A percentile compares a stretch with the other conserved stretches of the same genome.
phyloP scores from a whole-genome alignment of 2,329 filamentous ascomycete species.

The Aotearoamyces nothofagi region DNA sequence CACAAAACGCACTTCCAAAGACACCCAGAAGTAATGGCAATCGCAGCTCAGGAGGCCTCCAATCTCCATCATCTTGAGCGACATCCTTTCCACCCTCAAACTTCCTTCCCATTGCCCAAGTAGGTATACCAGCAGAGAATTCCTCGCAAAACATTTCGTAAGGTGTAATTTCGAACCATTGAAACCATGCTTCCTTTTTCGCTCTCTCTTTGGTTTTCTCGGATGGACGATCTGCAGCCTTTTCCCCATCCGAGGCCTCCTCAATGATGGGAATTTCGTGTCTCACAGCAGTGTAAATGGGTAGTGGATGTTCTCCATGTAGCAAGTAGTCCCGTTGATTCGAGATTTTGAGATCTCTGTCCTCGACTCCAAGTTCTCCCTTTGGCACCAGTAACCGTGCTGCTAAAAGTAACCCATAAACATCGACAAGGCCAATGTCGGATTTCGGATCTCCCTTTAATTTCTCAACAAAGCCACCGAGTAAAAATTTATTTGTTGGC shows the following conservation, averaged over 20 bases:
- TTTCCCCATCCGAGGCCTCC: constrained; percentile 22
- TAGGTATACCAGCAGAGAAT: constrained; percentile 79
- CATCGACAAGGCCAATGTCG: constrained; percentile 80
- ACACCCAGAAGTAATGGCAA: constrained; percentile 78
- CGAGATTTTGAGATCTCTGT: constrained; percentile 77
- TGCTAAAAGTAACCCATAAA: constrained; percentile 78
- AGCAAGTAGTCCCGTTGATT: constrained; percentile 67
- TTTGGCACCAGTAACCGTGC: constrained; percentile 75
- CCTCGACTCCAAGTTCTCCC: constrained; percentile 64
- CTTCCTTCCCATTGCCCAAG: constrained; percentile 76
- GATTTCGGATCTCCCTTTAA: constrained; percentile 67
- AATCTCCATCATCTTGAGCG: constrained; percentile 47
- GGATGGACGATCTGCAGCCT: constrained; percentile 19
- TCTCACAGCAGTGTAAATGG: constrained; percentile 89
- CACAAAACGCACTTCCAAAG: constrained; percentile 95
- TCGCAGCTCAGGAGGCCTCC: constrained; percentile 68
- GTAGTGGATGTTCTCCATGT: constrained; percentile 68
- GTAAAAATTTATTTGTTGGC: constrained; percentile 82
- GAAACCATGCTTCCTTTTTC: constrained; percentile 72
- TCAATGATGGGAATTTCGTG: constrained; percentile 75
- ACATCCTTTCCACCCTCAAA: constrained; percentile 61
- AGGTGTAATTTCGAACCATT: constrained; percentile 93
- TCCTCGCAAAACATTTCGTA: constrained; percentile 96
- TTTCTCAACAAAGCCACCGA: constrained; percentile 84
- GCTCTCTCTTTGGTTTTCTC: constrained; percentile 35